Evolutionary conservation across 495 filamentous ascomycete species (phyloP).

Genomic region (Aspergillus sclerotioniger): DNA sequence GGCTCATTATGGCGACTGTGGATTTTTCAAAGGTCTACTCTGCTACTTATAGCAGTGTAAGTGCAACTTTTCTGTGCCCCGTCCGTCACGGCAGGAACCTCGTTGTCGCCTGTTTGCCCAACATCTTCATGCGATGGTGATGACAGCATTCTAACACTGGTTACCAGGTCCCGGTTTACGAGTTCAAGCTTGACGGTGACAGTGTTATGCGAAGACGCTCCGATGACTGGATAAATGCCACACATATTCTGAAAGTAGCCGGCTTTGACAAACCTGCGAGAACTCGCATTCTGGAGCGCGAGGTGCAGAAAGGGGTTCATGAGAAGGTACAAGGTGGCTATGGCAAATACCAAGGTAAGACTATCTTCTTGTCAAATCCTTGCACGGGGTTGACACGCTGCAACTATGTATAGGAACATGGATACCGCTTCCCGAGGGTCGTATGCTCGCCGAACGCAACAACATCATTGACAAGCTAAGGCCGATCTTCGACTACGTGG

Average conservation of each 20-base stretch:
- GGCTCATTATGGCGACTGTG: constrained; percentile 41
- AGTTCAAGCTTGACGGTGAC: constrained; percentile 75
- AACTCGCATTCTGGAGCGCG: constrained; percentile 90
- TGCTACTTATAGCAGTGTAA: constrained; percentile 91
- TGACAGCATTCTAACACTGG: background rate
- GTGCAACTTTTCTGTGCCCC: constrained; percentile 24
- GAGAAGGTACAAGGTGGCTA: constrained; percentile 98
- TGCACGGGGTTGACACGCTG: constrained; percentile 14
- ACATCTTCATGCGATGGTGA: background rate
- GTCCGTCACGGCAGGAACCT: background rate
- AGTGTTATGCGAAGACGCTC: constrained; percentile 85
- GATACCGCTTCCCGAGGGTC: constrained; percentile 84
- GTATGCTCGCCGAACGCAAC: constrained; percentile 79
- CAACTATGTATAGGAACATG: constrained; percentile 69
- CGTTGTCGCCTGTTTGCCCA: background rate
- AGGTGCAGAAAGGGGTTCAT: constrained; percentile 93
- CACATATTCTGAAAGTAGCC: constrained; percentile 88
- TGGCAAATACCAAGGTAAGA: constrained; percentile 90
- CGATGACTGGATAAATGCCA: constrained; percentile 94
- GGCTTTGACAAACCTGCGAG: constrained; percentile 85
- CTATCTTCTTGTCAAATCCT: background rate
- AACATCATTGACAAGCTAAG: constrained; percentile 75
- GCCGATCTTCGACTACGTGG: constrained; percentile 85
- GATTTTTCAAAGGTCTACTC: constrained; percentile 64
- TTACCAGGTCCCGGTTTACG: constrained; percentile 80